Evolutionary conservation across 2,329 filamentous ascomycete genomes (phyloP).

Genomic region (Pseudogymnoascus sp.): DNA sequence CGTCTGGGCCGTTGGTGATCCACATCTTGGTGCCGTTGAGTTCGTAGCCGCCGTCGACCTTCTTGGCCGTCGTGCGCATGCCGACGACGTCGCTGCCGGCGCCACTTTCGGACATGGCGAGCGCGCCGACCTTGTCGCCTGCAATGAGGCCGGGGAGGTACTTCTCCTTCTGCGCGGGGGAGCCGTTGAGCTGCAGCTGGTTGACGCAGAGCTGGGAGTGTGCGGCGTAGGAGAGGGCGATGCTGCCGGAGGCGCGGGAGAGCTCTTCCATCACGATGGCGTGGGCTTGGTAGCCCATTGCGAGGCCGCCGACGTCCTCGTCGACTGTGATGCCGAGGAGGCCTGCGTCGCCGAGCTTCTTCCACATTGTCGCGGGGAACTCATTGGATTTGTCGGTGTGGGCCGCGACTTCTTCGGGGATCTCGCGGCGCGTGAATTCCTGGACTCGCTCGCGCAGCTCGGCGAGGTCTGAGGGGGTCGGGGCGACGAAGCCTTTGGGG

Average conservation of each 20-base stretch:
- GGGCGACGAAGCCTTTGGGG: constrained; percentile 52
- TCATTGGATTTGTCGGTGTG: constrained; percentile 77
- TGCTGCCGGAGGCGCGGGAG: constrained; percentile 73
- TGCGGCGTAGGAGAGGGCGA: constrained; percentile 87
- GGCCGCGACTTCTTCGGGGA: constrained; percentile 73
- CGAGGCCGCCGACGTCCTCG: constrained; percentile 81
- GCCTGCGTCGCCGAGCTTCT: constrained; percentile 82
- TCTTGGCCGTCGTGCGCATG: constrained; percentile 80
- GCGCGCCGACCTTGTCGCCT: constrained; percentile 72
- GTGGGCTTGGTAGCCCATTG: constrained; percentile 93
- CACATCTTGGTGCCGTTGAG: constrained; percentile 96
- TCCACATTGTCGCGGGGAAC: constrained; percentile 89
- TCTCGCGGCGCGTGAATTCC: constrained; percentile 83
- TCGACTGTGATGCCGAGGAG: constrained; percentile 91
- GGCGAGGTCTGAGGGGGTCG: constrained; percentile 40
- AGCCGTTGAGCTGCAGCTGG: constrained; percentile 86
- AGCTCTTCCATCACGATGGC: constrained; percentile 94
- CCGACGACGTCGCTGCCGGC: constrained; percentile 89
- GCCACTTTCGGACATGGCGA: constrained; percentile 92
- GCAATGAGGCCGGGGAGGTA: constrained; percentile 76
- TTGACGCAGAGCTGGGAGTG: constrained; percentile 96
- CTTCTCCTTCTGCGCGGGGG: constrained; percentile 65
- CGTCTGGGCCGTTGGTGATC: constrained; percentile 97
- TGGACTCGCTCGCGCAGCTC: constrained; percentile 46
- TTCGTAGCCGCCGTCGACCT: constrained; percentile 75